Evolutionary conservation across 768 basidiomycete species (phyloP).

Genomic region (Naganishia onofrii): DNA sequence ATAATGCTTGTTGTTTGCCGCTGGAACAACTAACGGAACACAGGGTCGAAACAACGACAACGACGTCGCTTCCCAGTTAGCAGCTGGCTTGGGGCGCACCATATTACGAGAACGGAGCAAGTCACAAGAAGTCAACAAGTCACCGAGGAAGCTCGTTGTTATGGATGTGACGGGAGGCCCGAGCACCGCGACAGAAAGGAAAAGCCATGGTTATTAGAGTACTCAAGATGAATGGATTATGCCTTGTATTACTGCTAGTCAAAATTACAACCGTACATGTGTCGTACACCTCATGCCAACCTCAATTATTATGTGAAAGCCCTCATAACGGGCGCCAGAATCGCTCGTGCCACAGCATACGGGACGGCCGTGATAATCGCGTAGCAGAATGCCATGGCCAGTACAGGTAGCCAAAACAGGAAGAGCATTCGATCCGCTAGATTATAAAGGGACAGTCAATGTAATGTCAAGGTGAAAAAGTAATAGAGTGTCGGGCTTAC

Average conservation of each 20-base stretch:
- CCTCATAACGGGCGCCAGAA: slow-evolving; percentile 24
- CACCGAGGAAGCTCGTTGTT: too few relatives aligned
- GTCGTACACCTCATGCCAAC: too few relatives aligned
- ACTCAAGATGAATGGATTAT: neutral
- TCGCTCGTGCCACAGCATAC: slow-evolving; percentile 22
- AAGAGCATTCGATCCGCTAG: slow-evolving; percentile 51
- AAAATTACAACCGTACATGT: neutral
- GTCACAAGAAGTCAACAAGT: too few relatives aligned
- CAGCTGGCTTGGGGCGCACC: too few relatives aligned
- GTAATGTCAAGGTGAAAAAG: too few relatives aligned
- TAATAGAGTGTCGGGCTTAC: neutral
- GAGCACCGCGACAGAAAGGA: too few relatives aligned
- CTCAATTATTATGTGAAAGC: slow-evolving; percentile 5
- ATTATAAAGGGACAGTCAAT: neutral
- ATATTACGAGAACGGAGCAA: too few relatives aligned
- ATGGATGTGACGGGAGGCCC: too few relatives aligned
- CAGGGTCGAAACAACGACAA: too few relatives aligned
- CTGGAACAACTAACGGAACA: too few relatives aligned
- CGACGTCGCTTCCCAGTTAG: too few relatives aligned
- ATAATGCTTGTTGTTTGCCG: neutral
- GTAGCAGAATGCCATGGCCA: slow-evolving; percentile 42
- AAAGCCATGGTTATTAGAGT: too few relatives aligned
- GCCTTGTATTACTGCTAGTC: neutral
- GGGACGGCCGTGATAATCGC: slow-evolving; percentile 29
- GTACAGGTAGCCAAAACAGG: slow-evolving; percentile 53